Base-by-base conservation (phyloP, 164 flowering plant genomes). In the Kingdonia uniflora region DNA sequence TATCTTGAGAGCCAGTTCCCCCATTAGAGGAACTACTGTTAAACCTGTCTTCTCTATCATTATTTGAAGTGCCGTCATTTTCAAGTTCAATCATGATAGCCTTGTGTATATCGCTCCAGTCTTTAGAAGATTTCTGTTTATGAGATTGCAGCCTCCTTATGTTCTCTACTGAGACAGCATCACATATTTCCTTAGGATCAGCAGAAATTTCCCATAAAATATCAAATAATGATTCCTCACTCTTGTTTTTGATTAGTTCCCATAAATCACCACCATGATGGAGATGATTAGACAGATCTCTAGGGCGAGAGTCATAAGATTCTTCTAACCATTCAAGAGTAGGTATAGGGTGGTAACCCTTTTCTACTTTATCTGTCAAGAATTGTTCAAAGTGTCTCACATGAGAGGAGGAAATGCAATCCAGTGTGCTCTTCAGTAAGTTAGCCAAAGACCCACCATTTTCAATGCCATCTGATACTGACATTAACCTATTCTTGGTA, bases 81-180 rank as follows among this genome's bases (percentile, higher is more conserved):
- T 68, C 79, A 57, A 49, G 45, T 55, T 63, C 69, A 39, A 46
- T 51, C 33, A 14, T 54, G 47, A 72, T 58, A 42, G 54, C 60
- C 47, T 58, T 57, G 60, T 72, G 56, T n/a, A 76, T 50, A 58
- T 78, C 69, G 44, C 14, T 67, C 99, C 99, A 92, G 50, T 75
- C 65, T 67, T 55, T 73, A 16, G 53, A 62, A 14, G 66, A 57
- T 63, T 68, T 80, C 47, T 47, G 67, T 39, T 65, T 56, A 52
- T 68, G 44, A 69, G 48, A 58, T 16, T 58, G 61, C 39, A 69
- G 61, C 68, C 57, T 62, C 22, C 67, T 51, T 21, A 71, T 38
- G 25, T 74, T 65, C 58, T 77, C 80, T 48, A 60, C 64, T 11
- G 56, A 62, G 65, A 85, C 70, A 51, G 68, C 54, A 54, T 76